phyloP scores from a whole-genome alignment of 768 basidiomycete species.

The Tephrocybe sp. region DNA sequence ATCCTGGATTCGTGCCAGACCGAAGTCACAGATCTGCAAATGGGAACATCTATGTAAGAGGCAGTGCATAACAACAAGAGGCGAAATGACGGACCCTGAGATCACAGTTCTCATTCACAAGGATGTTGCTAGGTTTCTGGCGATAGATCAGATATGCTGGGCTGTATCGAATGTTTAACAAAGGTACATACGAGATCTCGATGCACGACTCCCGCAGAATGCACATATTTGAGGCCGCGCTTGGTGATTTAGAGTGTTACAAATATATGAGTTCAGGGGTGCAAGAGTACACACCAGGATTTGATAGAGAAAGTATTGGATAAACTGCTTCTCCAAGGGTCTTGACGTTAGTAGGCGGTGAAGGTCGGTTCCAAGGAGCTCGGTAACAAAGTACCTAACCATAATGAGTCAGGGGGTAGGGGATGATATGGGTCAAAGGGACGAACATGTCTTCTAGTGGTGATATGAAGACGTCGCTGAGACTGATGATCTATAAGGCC shows the following conservation, averaged over 20 bases:
- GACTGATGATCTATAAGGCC: constrained; percentile 85
- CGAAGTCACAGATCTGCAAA: constrained; percentile 94
- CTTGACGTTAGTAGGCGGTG: constrained; percentile 95
- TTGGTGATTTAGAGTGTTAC: constrained; percentile 26
- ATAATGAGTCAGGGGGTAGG: constrained; percentile 5
- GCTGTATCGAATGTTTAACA: constrained; percentile 1
- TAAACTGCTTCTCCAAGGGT: constrained; percentile 99
- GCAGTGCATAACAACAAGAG: constrained; percentile 3
- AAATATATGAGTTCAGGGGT: constrained; percentile 2
- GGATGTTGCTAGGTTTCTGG: constrained; percentile 98
- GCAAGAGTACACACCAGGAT: constrained; percentile 70
- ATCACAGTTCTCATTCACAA: constrained; percentile 99
- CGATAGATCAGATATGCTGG: background rate
- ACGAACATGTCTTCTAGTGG: constrained; percentile 96
- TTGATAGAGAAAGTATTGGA: constrained; percentile 99
- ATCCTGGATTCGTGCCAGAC: constrained; percentile 96
- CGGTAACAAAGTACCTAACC: constrained; percentile 98
- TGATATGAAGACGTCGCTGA: constrained; percentile 99
- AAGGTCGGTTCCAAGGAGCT: constrained; percentile 96
- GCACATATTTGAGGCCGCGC: constrained; percentile 99
- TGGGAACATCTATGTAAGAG: constrained; percentile 5
- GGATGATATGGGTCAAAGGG: background rate
- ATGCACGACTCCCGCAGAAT: constrained; percentile 98
- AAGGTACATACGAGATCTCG: constrained; percentile 76
- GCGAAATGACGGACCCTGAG: constrained; percentile 65